A percentile compares a stretch with the other conserved stretches of the same genome.
Conservation (phyloP, 768 basidiomycete species). For the Mycena vitilis region DNA sequence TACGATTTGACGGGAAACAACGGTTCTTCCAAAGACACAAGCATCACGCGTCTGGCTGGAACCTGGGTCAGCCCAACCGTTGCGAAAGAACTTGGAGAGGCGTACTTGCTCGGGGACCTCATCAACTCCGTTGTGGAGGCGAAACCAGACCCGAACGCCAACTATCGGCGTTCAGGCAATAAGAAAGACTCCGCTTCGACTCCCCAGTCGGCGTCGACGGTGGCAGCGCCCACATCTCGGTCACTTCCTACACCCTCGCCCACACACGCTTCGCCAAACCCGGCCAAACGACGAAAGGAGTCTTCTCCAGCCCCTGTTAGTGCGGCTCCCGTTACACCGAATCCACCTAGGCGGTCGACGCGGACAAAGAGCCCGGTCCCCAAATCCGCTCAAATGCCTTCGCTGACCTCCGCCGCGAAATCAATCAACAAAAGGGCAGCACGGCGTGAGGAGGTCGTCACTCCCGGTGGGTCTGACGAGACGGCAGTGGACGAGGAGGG, state of each 20-base stretch:
- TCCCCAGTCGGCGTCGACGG: constrained; percentile 37
- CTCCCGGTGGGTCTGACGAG: constrained; percentile 68
- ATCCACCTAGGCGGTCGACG: constrained; percentile 51
- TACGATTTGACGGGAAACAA: constrained; percentile 86
- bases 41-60: constrained; percentile 84
- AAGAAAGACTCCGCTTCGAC: constrained; percentile 43
- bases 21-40: constrained; percentile 68
- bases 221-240: constrained; percentile 40
- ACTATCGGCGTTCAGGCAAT: constrained; percentile 80
- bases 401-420: constrained; percentile 50
- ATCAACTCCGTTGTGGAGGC: constrained; percentile 78
- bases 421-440: constrained; percentile 47
- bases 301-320: constrained; percentile 57
- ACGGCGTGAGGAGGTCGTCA: constrained; percentile 48
- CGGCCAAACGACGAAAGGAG: constrained; percentile 76
- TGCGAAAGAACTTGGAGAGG: constrained; percentile 75
- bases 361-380: constrained; percentile 57
- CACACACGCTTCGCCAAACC: constrained; percentile 51
- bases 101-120: constrained; percentile 72
- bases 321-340: constrained; percentile 58
- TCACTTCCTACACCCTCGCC: constrained; percentile 58
- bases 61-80: constrained; percentile 82
- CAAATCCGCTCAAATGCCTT: constrained; percentile 47
- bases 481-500: constrained; percentile 75
- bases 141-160: constrained; percentile 78